Evolutionary conservation across 345 rosid genomes (phyloP).

Genomic region (Adansonia digitata): DNA sequence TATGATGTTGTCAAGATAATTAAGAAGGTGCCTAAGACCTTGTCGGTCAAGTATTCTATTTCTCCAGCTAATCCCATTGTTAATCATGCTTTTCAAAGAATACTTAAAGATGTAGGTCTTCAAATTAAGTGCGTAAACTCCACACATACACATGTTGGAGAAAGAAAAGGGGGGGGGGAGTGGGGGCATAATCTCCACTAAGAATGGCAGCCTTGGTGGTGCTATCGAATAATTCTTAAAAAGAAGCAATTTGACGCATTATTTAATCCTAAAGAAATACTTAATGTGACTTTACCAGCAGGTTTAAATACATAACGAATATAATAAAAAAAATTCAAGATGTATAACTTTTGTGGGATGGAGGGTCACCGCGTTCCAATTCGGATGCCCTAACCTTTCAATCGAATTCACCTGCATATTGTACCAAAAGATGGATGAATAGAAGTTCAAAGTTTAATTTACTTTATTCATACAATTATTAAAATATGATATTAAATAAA

Average conservation of each 20-base stretch:
- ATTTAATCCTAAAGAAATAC: neutral
- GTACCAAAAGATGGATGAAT: too few species aligned
- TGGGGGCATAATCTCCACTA: neutral
- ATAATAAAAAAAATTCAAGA: neutral
- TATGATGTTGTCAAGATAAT: conserved; percentile 12
- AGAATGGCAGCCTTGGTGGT: neutral
- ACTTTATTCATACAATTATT: too few species aligned
- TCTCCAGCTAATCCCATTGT: neutral
- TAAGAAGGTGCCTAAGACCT: conserved; percentile 1
- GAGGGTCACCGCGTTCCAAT: too few species aligned
- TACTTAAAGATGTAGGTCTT: neutral
- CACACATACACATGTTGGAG: neutral
- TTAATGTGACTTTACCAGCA: neutral
- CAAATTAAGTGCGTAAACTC: neutral
- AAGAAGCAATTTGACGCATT: neutral
- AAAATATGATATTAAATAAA: too few species aligned
- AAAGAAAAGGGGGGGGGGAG: neutral
- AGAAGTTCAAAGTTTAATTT: too few species aligned
- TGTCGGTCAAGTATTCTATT: conserved; percentile 18
- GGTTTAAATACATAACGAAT: neutral
- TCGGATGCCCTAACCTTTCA: too few species aligned
- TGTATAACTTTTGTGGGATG: too few species aligned
- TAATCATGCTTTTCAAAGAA: neutral
- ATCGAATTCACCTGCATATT: too few species aligned
- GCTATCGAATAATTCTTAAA: neutral